Base-by-base conservation (phyloP, 306 rosid species). In the Acacia melanoxylon region DNA sequence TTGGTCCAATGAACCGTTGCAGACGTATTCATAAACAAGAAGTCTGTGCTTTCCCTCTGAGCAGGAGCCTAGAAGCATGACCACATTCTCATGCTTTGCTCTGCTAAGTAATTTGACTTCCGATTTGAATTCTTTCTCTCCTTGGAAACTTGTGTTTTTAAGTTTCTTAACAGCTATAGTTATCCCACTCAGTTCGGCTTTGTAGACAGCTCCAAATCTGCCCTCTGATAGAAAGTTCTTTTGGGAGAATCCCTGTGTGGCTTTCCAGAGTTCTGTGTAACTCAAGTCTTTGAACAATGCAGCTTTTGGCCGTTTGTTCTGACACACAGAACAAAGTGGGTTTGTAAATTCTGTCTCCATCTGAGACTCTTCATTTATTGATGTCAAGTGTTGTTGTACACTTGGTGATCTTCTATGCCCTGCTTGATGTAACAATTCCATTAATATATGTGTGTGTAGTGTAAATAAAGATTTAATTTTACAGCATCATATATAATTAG, bases 1-100 rank as follows among this genome's bases (percentile, higher is more conserved):
- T 62, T 85, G 87, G 82, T 91, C 97, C 78, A 95, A 83, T 27
- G 98, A 95, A 2, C 97, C 89, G 80, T 93, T 61, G 94, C 98
- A 93, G 58, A 95, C 93, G 71, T 86, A 93, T 78, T 94, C 97
- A 68, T 95, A 95, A 70, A 94, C 98, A 54, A 94, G 97, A 58
- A 93, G 92, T 86, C 95, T 88, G 16, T 62, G 79, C 73, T 70
- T 75, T 83, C 94, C 90, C 68, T 93, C 94, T 0, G 94, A 88
- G 77, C 97, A 95, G 20, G 94, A 91, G 9, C 98, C 98, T 51
- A 95, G 78, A 56, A 93, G 86, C 89, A 84, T 85, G 45, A 95
- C 92, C 82, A 95, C 89, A 88, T 95, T 93, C 79, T 91, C 91
- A 85, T 95, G 98, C 81, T 86, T 95, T 72, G 90, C 98, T 86